Evolutionary conservation across 2,329 filamentous ascomycete genomes (phyloP), one percentile per base, ranked within the genome.

Genomic region (Pseudogymnoascus sp.): DNA sequence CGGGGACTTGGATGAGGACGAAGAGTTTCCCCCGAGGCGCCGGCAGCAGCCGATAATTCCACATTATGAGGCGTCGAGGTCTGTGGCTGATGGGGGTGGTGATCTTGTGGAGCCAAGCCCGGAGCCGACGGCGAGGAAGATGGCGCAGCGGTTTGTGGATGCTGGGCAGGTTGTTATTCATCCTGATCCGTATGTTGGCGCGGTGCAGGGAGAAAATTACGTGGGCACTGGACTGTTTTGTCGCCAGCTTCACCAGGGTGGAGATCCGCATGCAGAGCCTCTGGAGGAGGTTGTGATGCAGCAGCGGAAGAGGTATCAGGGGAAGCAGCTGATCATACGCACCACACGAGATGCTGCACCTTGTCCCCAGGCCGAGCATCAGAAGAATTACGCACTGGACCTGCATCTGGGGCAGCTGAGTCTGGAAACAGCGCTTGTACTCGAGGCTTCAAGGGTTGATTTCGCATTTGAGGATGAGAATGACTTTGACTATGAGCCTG

Each of bases 171-270:
- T 87, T 0, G 65, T 71, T 1, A 65, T 80, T 0, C 75, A 79
- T 62, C 71, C 73, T 0, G 78, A 84, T 67, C 80, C 76, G 1
- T 77, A 77, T 5, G 73, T 86, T 28, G 85, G 85, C 28, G 82
- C 78, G 4, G 77, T 86, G 1, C 81, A 88, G 69, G 85, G 85
- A 1, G 79, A 80, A 0, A 73, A 74, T 2, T 88, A 88, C 68
- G 67, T 73, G 1, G 79, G 80, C 0, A 66, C 66, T 4, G 75
- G 75, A 1, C 72, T 85, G 1, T 85, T 79, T 69, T 74, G 79
- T 3, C 69, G 65, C 4, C 80, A 85, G 5, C 78, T 78, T 1
- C 85, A 87, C 67, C 67, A 77, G 2, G 70, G 81, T 16, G 71
- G 73, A 1, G 77, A 85, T 45, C 60, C 36, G 2, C 19, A 2